phyloP scores from a whole-genome alignment of 2,329 filamentous ascomycete species.

The Claviceps monticola region DNA sequence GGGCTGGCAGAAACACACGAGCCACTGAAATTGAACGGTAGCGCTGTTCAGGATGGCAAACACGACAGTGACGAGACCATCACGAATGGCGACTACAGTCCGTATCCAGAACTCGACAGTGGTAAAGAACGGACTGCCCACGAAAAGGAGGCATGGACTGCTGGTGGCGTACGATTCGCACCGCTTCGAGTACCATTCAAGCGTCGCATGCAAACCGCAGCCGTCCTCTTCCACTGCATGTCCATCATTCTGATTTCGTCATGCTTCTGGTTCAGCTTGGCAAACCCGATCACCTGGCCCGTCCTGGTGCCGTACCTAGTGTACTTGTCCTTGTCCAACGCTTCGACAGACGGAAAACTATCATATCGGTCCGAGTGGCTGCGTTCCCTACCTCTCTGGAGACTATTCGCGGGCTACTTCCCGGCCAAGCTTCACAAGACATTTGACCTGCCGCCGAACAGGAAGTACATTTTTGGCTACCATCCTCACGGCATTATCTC shows the following conservation, averaged over 20 bases:
- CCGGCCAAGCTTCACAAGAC: slow-evolving; percentile 81
- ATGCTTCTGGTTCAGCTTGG: slow-evolving; percentile 79
- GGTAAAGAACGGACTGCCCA: slow-evolving; percentile 8
- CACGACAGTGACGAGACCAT: not conserved
- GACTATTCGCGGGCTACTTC: slow-evolving; percentile 83
- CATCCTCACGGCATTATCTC: slow-evolving; percentile 97
- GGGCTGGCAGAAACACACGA: not conserved
- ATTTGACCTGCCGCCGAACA: slow-evolving; percentile 58
- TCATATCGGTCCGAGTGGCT: slow-evolving; percentile 61
- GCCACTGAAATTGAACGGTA: not conserved
- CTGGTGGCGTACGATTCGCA: slow-evolving; percentile 62
- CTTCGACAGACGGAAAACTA: slow-evolving; percentile 61
- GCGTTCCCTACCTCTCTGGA: slow-evolving; percentile 66
- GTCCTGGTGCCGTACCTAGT: slow-evolving; percentile 62
- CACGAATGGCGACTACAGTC: slow-evolving; percentile 6
- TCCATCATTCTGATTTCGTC: slow-evolving; percentile 58
- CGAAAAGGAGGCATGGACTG: slow-evolving; percentile 20
- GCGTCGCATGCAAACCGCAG: slow-evolving; percentile 62
- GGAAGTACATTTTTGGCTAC: slow-evolving; percentile 95
- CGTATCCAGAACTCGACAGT: slow-evolving; percentile 17
- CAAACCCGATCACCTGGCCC: slow-evolving; percentile 87
- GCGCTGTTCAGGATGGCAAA: not conserved
- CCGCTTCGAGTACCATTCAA: slow-evolving; percentile 61
- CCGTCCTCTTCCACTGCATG: slow-evolving; percentile 61
- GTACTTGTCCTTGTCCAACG: slow-evolving; percentile 68